Percentiles rank a stretch among this genome's conserved stretches.
Evolutionary conservation across 805 yeast genomes (phyloP).

Genomic region (Ogataea trehalophila): DNA sequence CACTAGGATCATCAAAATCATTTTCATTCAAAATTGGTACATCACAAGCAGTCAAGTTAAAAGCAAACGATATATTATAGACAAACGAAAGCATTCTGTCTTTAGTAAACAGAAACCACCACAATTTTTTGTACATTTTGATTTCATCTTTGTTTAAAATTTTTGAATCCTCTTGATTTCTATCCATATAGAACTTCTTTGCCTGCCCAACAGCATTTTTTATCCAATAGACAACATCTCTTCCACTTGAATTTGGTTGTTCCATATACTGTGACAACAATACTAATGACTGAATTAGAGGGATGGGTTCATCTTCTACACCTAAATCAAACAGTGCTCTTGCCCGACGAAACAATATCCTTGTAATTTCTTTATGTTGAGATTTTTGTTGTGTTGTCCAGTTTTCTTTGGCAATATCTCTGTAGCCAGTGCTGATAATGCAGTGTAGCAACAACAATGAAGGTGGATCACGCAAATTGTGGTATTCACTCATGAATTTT

Average conservation of each 20-base stretch:
- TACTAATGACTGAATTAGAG: conserved; percentile 50
- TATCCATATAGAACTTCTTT: conserved; percentile 68
- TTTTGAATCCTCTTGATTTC: conserved; percentile 26
- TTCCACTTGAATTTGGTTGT: conserved; percentile 26
- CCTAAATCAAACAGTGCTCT: conserved; percentile 63
- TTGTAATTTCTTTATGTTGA: conserved; percentile 37
- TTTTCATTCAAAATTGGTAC: conserved; percentile 63
- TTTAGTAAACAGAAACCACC: conserved; percentile 69
- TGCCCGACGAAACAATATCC: conserved; percentile 31
- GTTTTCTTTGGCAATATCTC: conserved; percentile 50
- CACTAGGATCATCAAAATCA: conserved; percentile 56
- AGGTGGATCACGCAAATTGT: conserved; percentile 52
- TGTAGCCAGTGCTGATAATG: conserved; percentile 57
- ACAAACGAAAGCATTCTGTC: conserved; percentile 56
- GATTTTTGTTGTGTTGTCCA: conserved; percentile 45
- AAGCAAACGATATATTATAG: conserved; percentile 59
- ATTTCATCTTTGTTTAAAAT: not conserved
- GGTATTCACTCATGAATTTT: conserved; percentile 51
- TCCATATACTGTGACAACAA: conserved; percentile 1
- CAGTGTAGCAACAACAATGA: conserved; percentile 55
- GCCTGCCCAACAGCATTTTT: conserved; percentile 62
- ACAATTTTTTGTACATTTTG: conserved; percentile 54
- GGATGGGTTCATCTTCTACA: conserved; percentile 57
- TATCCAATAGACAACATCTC: conserved; percentile 66
- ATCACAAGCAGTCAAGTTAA: conserved; percentile 67